Evolutionary conservation across 345 rosid genomes (phyloP).

Genomic region (sweet orange (Citrus sinensis)): DVS_A1.0 CM039163.1:2741501-2742000

Average conservation of each 20-base stretch:
- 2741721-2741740: background rate
- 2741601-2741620: constrained; percentile 31
- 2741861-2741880: background rate
- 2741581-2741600: constrained; percentile 26
- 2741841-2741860: background rate
- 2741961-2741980: background rate
- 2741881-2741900: background rate
- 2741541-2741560: constrained; percentile 1
- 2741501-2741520: background rate
- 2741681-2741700: constrained; percentile 6
- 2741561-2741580: constrained; percentile 17
- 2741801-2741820: constrained; percentile 39
- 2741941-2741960: background rate
- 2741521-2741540: background rate
- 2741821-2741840: constrained; percentile 12
- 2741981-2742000: background rate
- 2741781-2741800: constrained; percentile 24
- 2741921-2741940: background rate
- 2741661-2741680: constrained; percentile 12
- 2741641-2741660: background rate
- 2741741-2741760: constrained; percentile 2
- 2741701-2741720: background rate
- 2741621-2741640: constrained; percentile 35
- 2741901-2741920: background rate
- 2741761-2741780: constrained; percentile 19